phyloP scores from a whole-genome alignment of 352 stramenopile species.

The Ophiocytium majus region DNA sequence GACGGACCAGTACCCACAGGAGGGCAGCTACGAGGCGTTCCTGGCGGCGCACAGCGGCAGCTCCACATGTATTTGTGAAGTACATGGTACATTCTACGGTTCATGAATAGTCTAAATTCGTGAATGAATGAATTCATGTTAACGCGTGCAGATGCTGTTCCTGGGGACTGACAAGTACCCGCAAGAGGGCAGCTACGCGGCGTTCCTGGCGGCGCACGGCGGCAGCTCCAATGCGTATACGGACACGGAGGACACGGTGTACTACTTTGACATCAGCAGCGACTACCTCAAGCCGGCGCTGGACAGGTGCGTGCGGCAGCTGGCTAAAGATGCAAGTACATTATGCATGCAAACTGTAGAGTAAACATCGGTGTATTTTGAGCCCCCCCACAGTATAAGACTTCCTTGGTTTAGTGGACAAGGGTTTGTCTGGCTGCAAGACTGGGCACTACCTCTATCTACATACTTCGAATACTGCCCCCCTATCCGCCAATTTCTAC shows the following conservation, averaged over 20 bases:
- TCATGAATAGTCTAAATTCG: too few relatives aligned
- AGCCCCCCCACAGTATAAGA: too few relatives aligned
- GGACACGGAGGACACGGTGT: slow-evolving; percentile 90
- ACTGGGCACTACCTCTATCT: too few relatives aligned
- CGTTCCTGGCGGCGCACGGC: slow-evolving; percentile 84
- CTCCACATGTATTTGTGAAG: too few relatives aligned
- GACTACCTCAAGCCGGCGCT: slow-evolving; percentile 62
- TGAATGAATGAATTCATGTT: not conserved
- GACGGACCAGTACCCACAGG: slow-evolving; percentile 89
- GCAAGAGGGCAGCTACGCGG: slow-evolving; percentile 67
- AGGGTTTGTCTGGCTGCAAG: too few relatives aligned
- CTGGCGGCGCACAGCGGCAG: slow-evolving; percentile 84
- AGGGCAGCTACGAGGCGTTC: slow-evolving; percentile 67
- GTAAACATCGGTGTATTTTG: too few relatives aligned
- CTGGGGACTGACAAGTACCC: slow-evolving; percentile 92
- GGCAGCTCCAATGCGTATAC: slow-evolving; percentile 93
- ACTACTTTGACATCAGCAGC: slow-evolving; percentile 90
- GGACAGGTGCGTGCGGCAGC: slow-evolving; percentile 16
- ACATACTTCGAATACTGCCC: too few relatives aligned
- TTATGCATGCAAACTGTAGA: too few relatives aligned
- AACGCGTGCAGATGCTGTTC: slow-evolving; percentile 79
- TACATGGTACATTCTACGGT: too few relatives aligned
- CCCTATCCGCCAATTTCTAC: too few relatives aligned
- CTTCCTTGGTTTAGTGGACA: too few relatives aligned
- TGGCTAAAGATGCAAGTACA: too few relatives aligned